Conservation (phyloP, 192 early-diverging fungal species). For the Phycomyces nitens region DNA sequence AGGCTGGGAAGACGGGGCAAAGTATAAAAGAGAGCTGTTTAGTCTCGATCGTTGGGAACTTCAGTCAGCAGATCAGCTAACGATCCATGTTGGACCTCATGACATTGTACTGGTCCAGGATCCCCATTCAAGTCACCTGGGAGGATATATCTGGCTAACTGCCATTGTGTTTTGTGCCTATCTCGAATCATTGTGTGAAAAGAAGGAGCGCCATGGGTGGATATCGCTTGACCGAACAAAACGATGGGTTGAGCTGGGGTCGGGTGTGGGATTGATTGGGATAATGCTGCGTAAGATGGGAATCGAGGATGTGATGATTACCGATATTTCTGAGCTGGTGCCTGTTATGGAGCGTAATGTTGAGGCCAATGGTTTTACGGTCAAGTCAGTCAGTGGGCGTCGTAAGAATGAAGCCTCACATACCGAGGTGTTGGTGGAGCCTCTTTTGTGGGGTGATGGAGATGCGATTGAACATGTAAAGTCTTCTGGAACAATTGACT, state of each 20-base stretch:
- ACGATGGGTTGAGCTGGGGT: constrained; percentile 38
- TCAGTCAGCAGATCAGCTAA: constrained; percentile 33
- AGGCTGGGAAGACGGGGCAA: constrained; percentile 37
- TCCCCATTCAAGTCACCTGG: constrained; percentile 36
- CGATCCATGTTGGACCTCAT: constrained; percentile 31
- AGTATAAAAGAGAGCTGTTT: constrained; percentile 15
- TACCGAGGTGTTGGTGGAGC: constrained; percentile 20
- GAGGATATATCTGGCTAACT: constrained; percentile 39
- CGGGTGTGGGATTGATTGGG: constrained; percentile 41
- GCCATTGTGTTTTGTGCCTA: constrained; percentile 38
- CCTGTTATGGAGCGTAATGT: constrained; percentile 33
- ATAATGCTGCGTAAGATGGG: constrained; percentile 34
- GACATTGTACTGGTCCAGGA: constrained; percentile 37
- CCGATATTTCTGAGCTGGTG: constrained; percentile 35
- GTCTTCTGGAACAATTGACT: constrained; percentile 23
- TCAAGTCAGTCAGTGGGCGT: constrained; percentile 24
- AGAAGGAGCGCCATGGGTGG: constrained; percentile 19
- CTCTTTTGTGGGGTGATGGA: constrained; percentile 33
- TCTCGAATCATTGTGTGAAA: constrained; percentile 17
- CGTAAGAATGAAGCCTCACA: constrained; percentile 1
- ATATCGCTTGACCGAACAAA: constrained; percentile 24
- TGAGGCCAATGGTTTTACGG: constrained; percentile 19
- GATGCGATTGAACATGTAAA: constrained; percentile 19
- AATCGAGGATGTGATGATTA: constrained; percentile 28
- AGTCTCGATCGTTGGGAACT: constrained; percentile 39